Percentiles rank a stretch among this genome's conserved stretches.
Evolutionary conservation across 2,329 filamentous ascomycete species (phyloP).

Genomic region (Daldinia sp.): DNA sequence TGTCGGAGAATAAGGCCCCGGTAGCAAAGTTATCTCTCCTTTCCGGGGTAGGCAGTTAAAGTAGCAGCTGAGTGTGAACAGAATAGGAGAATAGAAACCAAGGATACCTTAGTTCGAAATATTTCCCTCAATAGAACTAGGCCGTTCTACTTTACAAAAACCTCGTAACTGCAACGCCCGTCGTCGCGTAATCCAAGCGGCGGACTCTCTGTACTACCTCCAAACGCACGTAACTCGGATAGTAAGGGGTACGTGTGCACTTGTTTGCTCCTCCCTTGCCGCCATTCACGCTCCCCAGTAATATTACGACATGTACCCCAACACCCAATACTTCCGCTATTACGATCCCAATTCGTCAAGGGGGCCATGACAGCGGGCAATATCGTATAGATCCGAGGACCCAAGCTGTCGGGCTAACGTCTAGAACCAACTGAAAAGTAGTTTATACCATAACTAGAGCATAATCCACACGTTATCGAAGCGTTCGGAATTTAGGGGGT

Average conservation of each 20-base stretch:
- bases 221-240: not conserved
- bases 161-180: not conserved
- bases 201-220: not conserved
- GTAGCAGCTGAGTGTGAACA: no score
- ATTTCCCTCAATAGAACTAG: no score
- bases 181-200: not conserved
- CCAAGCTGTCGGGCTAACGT: not conserved
- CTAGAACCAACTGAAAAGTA: not conserved
- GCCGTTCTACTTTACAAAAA: no score
- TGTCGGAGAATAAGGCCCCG: no score
- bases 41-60: no score
- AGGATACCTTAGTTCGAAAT: no score
- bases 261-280: slow-evolving; percentile 21
- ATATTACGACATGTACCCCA: not conserved
- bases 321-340: not conserved
- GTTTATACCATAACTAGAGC: not conserved
- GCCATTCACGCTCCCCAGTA: not conserved
- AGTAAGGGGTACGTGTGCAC: slow-evolving; percentile 16
- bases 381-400: not conserved
- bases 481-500: not conserved
- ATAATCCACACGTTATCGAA: not conserved
- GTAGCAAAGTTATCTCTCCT: no score
- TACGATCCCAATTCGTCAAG: not conserved
- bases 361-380: not conserved
- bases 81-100: no score